Evolutionary conservation across 2,329 filamentous ascomycete species (phyloP).

Genomic region (Stagonosporopsis vannaccii): DNA sequence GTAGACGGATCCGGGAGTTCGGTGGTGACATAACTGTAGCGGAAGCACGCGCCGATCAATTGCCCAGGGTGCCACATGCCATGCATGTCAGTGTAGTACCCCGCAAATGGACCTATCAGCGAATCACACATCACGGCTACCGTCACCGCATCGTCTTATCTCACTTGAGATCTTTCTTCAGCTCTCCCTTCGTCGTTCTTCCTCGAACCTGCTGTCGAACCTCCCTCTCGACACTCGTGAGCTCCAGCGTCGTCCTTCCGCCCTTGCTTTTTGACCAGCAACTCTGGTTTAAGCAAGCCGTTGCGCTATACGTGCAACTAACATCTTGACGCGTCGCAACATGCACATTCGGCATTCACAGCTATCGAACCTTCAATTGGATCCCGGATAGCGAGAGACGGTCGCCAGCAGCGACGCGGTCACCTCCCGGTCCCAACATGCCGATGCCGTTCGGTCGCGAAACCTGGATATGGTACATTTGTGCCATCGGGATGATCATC

Average conservation of each 20-base stretch:
- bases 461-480: slow-evolving; percentile 57
- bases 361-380: background rate
- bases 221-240: background rate
- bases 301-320: background rate
- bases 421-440: slow-evolving; percentile 14
- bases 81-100: background rate
- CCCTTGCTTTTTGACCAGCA: background rate
- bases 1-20: background rate
- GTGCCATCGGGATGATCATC: slow-evolving; percentile 51
- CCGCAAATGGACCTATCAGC: slow-evolving; percentile 17
- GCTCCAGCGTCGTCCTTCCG: background rate
- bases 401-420: background rate
- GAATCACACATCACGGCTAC: slow-evolving; percentile 17
- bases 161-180: background rate
- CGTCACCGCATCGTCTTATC: slow-evolving; percentile 14
- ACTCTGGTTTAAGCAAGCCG: background rate
- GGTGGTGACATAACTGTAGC: slow-evolving; percentile 4
- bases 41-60: background rate
- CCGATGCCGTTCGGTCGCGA: slow-evolving; percentile 48
- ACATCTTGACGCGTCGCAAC: slow-evolving; percentile 5
- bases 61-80: background rate
- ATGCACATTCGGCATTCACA: slow-evolving; percentile 3
- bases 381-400: slow-evolving; percentile 2
- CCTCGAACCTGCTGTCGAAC: background rate
- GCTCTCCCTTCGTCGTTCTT: background rate